A percentile compares a stretch with the other conserved stretches of the same genome.
phyloP scores from a whole-genome alignment of 495 filamentous ascomycete species.

The Neurospora sp. region DNA sequence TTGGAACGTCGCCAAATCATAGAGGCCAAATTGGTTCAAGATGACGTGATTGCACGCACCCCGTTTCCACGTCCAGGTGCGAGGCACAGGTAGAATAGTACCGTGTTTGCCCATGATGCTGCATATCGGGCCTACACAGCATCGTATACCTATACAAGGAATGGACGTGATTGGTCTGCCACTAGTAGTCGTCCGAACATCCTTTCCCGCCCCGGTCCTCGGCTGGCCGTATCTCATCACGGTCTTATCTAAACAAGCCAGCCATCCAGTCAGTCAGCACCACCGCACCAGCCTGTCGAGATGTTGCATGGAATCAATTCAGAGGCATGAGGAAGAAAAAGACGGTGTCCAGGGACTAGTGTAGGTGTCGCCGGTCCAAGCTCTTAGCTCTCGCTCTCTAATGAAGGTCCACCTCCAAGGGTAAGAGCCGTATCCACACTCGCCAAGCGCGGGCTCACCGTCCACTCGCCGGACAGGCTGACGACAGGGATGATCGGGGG shows the following conservation, averaged over 20 bases:
- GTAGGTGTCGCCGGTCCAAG: not conserved
- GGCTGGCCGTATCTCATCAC: not conserved
- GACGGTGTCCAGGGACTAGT: not conserved
- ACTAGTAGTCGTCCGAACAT: not conserved
- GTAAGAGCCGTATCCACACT: conserved; percentile 9
- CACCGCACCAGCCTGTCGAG: not conserved
- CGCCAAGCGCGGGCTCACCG: conserved; percentile 12
- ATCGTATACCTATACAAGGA: not conserved
- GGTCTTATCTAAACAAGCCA: not conserved
- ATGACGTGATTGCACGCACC: not conserved
- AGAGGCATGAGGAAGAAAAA: not conserved
- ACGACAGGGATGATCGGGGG: not conserved
- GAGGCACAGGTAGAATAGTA: not conserved
- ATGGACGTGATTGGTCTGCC: not conserved
- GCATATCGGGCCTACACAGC: not conserved
- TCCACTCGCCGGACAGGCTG: not conserved
- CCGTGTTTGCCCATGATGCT: not conserved
- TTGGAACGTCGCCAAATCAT: not conserved
- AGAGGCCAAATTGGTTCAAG: not conserved
- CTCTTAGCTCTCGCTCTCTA: conserved; percentile 4
- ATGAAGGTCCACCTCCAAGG: conserved; percentile 21
- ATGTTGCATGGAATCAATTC: not conserved
- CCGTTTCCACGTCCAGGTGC: not conserved
- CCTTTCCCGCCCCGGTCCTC: not conserved
- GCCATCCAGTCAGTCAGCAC: not conserved